phyloP scores from a whole-genome alignment of 1,284 basidiomycete genomes.

The Malassezia restricta region DNA sequence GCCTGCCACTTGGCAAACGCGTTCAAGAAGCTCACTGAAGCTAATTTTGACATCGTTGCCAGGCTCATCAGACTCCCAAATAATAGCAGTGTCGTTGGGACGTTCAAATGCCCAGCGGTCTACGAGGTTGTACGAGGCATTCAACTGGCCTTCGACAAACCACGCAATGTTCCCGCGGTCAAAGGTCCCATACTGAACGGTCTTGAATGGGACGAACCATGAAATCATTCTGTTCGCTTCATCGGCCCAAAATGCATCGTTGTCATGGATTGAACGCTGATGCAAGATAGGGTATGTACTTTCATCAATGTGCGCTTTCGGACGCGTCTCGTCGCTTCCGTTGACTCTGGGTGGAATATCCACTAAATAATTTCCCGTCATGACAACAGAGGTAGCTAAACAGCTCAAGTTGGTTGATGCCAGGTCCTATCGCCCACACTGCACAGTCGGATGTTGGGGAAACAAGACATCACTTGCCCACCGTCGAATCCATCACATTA shows the following conservation, averaged over 20 bases:
- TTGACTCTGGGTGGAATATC: conserved; percentile 12
- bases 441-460: no score
- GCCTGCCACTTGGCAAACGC: conserved; percentile 81
- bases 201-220: conserved; percentile 86
- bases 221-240: conserved; percentile 63
- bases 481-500: no score
- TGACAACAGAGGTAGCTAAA: background rate
- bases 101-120: conserved; percentile 87
- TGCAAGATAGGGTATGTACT: conserved; percentile 2
- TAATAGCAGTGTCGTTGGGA: conserved; percentile 86
- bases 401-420: no score
- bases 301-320: conserved; percentile 11
- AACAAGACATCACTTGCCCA: no score
- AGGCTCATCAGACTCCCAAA: conserved; percentile 96
- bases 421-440: no score
- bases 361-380: background rate
- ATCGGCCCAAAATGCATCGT: conserved; percentile 9
- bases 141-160: conserved; percentile 56
- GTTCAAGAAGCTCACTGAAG: conserved; percentile 62
- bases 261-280: conserved; percentile 1
- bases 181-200: conserved; percentile 73
- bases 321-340: background rate
- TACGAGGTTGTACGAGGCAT: conserved; percentile 89
- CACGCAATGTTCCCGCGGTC: conserved; percentile 77
- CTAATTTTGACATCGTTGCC: conserved; percentile 64